These are phyloP conservation scores for Fusarium continuum DNA, from an alignment of 2,329 filamentous ascomycete genomes.

Conservation along the genomic window DNA sequence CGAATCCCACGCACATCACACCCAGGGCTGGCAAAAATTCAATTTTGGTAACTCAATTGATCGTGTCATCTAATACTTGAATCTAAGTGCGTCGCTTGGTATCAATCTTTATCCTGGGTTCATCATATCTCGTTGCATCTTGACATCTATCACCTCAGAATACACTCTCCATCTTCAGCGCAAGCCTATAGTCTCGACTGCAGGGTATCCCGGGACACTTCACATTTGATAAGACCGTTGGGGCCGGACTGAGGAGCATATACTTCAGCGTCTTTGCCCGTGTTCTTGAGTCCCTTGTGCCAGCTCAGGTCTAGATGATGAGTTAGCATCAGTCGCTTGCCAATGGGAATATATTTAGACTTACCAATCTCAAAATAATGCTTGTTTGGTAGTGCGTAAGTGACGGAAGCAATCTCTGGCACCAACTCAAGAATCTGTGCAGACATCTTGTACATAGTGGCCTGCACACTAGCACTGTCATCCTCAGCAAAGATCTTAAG, in stretches of 20 bases:
- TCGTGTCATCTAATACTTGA: conserved; percentile 3
- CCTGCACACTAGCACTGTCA: conserved; percentile 91
- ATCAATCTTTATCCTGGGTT: conserved; percentile 27
- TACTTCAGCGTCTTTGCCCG: conserved; percentile 92
- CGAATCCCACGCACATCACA: background rate
- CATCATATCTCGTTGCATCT: conserved; percentile 33
- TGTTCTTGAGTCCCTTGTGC: conserved; percentile 96
- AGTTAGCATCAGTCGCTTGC: conserved; percentile 30
- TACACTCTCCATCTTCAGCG: conserved; percentile 1
- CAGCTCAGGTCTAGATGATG: conserved; percentile 80
- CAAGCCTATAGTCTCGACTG: conserved; percentile 15
- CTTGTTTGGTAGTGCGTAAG: conserved; percentile 94
- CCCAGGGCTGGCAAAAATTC: background rate
- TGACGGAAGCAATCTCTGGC: conserved; percentile 75
- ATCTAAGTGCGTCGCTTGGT: conserved; percentile 27
- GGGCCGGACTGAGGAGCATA: conserved; percentile 92
- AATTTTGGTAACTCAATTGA: background rate
- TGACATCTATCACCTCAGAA: conserved; percentile 13
- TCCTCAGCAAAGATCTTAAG: conserved; percentile 91
- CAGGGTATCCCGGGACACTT: conserved; percentile 70
- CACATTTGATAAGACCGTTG: conserved; percentile 95
- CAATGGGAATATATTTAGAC: conserved; percentile 46
- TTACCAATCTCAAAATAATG: conserved; percentile 96
- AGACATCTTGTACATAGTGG: conserved; percentile 99
- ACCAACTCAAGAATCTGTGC: conserved; percentile 82